Conservation (phyloP, 2,329 filamentous ascomycete species). For the Arthrinium puccinioides region DNA sequence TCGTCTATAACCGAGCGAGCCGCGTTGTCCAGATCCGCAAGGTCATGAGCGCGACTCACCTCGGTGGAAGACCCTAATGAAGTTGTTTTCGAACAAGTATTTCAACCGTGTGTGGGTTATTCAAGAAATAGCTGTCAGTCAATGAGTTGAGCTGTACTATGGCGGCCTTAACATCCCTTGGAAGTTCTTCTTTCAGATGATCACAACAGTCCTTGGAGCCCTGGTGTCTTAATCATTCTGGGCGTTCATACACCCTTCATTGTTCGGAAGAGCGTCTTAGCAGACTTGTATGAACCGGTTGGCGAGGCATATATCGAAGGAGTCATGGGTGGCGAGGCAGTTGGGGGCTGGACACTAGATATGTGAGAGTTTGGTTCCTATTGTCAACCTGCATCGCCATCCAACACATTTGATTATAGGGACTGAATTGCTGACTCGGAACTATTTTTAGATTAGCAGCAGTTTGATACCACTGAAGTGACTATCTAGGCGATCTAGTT, state of each 20-base stretch:
- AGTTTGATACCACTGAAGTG: too few relatives aligned
- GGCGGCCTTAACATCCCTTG: constrained; percentile 8
- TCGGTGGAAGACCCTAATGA: constrained; percentile 5
- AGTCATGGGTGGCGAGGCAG: constrained; percentile 10
- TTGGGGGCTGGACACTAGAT: too few relatives aligned
- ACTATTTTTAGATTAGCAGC: too few relatives aligned
- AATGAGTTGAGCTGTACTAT: constrained; percentile 6
- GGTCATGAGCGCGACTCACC: background rate
- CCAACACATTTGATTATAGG: too few relatives aligned
- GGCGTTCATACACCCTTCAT: constrained; percentile 9
- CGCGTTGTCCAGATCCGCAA: constrained; percentile 3
- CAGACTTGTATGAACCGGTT: constrained; percentile 3
- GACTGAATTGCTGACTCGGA: too few relatives aligned
- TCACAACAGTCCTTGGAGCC: constrained; percentile 4
- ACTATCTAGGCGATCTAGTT: too few relatives aligned
- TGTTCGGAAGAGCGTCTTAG: background rate
- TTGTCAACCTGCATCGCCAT: too few relatives aligned
- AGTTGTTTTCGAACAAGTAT: constrained; percentile 8
- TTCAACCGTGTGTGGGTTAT: constrained; percentile 9
- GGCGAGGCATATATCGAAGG: constrained; percentile 8
- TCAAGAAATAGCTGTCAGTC: constrained; percentile 7
- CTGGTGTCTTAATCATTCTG: constrained; percentile 6
- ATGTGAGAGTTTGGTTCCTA: too few relatives aligned
- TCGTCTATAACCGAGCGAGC: constrained; percentile 8
- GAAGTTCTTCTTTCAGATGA: background rate